These are phyloP conservation scores for Camellia japonica DNA, from an alignment of 148 eudicot genomes.

Conservation along the genomic window DNA sequence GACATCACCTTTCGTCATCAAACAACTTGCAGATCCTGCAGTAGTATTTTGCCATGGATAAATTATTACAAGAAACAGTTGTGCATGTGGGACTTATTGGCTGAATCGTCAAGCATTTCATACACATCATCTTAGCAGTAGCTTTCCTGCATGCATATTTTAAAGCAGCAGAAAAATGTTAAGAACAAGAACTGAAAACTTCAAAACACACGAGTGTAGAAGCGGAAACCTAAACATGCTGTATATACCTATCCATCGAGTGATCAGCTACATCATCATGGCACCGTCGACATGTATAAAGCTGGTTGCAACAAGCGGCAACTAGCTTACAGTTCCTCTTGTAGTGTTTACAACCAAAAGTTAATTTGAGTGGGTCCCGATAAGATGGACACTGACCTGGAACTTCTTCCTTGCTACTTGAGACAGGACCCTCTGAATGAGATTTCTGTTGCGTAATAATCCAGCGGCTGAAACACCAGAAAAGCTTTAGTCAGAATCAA, in stretches of 20 bases:
- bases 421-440: constrained; percentile 26
- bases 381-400: constrained; percentile 76
- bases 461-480: constrained; percentile 55
- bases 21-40: constrained; percentile 88
- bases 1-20: constrained; percentile 81
- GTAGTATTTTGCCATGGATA: constrained; percentile 81
- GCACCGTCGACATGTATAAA: constrained; percentile 80
- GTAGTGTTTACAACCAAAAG: constrained; percentile 88
- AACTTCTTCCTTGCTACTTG: constrained; percentile 44
- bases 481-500: constrained; percentile 16
- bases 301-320: constrained; percentile 73
- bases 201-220: constrained; percentile 14
- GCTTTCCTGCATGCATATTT: constrained; percentile 60
- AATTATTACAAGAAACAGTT: constrained; percentile 55
- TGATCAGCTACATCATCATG: constrained; percentile 84
- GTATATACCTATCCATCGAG: constrained; percentile 65
- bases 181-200: constrained; percentile 7
- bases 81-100: constrained; percentile 67
- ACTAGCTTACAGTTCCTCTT: constrained; percentile 88
- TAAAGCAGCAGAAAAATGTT: background rate
- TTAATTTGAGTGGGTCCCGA: constrained; percentile 44
- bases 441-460: constrained; percentile 43
- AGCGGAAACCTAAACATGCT: constrained; percentile 7
- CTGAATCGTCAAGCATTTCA: constrained; percentile 83
- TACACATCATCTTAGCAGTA: constrained; percentile 87